phyloP scores from a whole-genome alignment of 768 basidiomycete genomes.

The Mycena polygramma region DNA sequence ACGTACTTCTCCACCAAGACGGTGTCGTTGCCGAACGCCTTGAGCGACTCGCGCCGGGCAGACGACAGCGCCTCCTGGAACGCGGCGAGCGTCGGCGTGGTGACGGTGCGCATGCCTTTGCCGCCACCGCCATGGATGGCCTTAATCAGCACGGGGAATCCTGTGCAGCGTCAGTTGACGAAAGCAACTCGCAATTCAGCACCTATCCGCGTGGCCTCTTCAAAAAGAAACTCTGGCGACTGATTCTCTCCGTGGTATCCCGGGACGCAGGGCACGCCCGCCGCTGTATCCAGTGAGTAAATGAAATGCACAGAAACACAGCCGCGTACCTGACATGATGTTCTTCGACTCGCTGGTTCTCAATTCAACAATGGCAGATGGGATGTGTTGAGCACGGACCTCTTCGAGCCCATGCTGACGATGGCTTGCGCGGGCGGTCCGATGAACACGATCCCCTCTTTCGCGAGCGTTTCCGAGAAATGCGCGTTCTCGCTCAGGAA shows the following conservation, averaged over 20 bases:
- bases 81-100: conserved; percentile 64
- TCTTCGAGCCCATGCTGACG: conserved; percentile 95
- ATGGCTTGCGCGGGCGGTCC: conserved; percentile 92
- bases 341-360: conserved; percentile 89
- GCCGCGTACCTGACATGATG: conserved; percentile 81
- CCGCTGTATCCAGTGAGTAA: conserved; percentile 60
- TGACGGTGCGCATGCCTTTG: conserved; percentile 93
- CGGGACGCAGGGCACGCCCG: conserved; percentile 93
- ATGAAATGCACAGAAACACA: neutral
- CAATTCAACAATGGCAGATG: neutral
- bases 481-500: conserved; percentile 93
- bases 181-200: too few species aligned
- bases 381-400: conserved; percentile 56
- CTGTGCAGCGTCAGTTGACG: too few species aligned
- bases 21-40: conserved; percentile 88
- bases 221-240: conserved; percentile 74
- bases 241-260: conserved; percentile 93
- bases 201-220: conserved; percentile 82
- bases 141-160: conserved; percentile 94
- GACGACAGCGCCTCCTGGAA: conserved; percentile 87
- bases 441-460: conserved; percentile 89
- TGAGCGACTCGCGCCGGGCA: conserved; percentile 90
- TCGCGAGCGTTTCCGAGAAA: conserved; percentile 81
- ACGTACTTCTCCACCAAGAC: conserved; percentile 94
- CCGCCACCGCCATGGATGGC: conserved; percentile 97